Percentiles rank a stretch among this genome's conserved stretches.
Evolutionary conservation across 768 basidiomycete genomes (phyloP).

Genomic region (Tephrocybe sp.): DNA sequence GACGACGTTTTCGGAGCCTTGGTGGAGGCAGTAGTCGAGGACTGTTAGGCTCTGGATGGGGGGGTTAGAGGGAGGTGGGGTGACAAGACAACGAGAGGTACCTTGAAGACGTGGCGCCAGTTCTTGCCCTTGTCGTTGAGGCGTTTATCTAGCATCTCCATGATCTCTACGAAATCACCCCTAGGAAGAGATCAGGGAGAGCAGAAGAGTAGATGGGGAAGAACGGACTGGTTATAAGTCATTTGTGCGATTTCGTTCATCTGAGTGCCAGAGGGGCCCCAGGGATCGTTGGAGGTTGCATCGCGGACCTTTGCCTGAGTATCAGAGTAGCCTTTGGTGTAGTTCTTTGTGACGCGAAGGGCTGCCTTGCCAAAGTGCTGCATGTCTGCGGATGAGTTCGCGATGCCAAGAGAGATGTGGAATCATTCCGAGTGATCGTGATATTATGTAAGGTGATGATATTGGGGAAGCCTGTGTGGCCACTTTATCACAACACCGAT

Average conservation of each 20-base stretch:
- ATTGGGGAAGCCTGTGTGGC: too few relatives aligned
- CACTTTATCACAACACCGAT: conserved; percentile 39
- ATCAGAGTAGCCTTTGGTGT: conserved; percentile 95
- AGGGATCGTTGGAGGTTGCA: conserved; percentile 96
- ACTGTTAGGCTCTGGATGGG: conserved; percentile 75
- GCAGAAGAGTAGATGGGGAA: not conserved
- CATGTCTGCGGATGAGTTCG: too few relatives aligned
- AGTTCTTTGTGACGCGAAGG: conserved; percentile 89
- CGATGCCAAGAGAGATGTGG: too few relatives aligned
- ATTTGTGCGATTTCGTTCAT: conserved; percentile 99
- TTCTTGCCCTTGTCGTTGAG: conserved; percentile 99
- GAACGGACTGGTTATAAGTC: conserved; percentile 91
- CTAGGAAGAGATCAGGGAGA: conserved; percentile 30
- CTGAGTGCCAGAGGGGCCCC: conserved; percentile 96
- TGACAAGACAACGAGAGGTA: conserved; percentile 19
- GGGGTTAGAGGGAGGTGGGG: too few relatives aligned
- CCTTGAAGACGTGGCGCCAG: conserved; percentile 99
- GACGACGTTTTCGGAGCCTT: conserved; percentile 97
- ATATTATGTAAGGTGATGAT: too few relatives aligned
- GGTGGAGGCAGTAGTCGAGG: conserved; percentile 93
- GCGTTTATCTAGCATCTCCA: conserved; percentile 99
- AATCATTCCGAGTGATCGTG: too few relatives aligned
- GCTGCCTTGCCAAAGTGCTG: conserved; percentile 86
- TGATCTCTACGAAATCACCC: conserved; percentile 97
- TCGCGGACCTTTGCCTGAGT: conserved; percentile 94